A percentile compares a stretch with the other conserved stretches of the same genome.
phyloP scores from a whole-genome alignment of 2,329 filamentous ascomycete species.

The Ceratocystiopsis brevicomis region DNA sequence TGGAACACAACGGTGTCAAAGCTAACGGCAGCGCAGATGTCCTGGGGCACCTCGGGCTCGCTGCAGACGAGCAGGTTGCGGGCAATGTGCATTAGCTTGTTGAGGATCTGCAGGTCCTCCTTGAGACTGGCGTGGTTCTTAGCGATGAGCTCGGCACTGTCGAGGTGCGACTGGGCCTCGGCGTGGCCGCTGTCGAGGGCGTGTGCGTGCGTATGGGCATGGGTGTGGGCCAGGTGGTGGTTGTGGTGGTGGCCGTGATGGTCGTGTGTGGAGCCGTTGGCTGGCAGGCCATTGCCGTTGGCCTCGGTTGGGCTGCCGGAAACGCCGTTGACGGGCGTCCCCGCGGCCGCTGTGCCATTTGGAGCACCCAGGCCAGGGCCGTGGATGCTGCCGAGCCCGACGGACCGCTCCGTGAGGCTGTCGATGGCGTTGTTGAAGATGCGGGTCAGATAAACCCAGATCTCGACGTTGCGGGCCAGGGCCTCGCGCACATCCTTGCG shows the following conservation, averaged over 20 bases:
- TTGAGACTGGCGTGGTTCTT: conserved; percentile 42
- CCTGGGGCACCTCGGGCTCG: conserved; percentile 45
- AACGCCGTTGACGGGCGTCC: background rate
- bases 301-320: background rate
- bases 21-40: conserved; percentile 43
- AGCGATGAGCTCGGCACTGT: conserved; percentile 43
- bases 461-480: conserved; percentile 41
- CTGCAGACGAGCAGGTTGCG: conserved; percentile 45
- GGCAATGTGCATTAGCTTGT: conserved; percentile 49
- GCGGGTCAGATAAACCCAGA: conserved; percentile 45
- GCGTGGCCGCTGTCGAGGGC: conserved; percentile 13
- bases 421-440: conserved; percentile 44
- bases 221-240: conserved; percentile 1
- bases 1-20: conserved; percentile 50
- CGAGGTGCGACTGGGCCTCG: conserved; percentile 10
- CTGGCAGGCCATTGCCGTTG: background rate
- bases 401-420: conserved; percentile 38
- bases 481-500: conserved; percentile 42
- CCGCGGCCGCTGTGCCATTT: conserved; percentile 19
- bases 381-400: conserved; percentile 33
- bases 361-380: conserved; percentile 20
- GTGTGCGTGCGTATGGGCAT: background rate
- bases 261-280: background rate
- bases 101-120: conserved; percentile 42
- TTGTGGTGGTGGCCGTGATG: conserved; percentile 23